Evolutionary conservation across 768 basidiomycete species (phyloP).

Genomic region (Lactarius pseudohatsudake): DNA sequence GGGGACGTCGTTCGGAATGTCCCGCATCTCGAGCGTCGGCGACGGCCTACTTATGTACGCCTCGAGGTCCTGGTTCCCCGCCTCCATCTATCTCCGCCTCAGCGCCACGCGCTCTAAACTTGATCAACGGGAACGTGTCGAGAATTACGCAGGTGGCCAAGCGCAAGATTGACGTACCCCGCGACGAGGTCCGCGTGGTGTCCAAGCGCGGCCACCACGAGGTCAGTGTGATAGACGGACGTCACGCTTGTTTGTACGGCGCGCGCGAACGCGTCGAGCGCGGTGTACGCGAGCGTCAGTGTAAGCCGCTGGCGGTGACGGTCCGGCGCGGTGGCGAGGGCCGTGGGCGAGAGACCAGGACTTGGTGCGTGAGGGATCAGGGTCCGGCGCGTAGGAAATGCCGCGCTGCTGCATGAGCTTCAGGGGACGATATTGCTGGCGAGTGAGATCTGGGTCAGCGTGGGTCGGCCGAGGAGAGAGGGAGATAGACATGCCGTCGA

Average conservation of each 20-base stretch:
- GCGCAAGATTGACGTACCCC: slow-evolving; percentile 57
- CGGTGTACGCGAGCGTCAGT: slow-evolving; percentile 39
- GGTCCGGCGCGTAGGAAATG: slow-evolving; percentile 32
- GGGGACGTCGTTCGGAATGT: neutral
- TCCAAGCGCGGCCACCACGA: slow-evolving; percentile 89
- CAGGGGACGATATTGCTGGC: slow-evolving; percentile 68
- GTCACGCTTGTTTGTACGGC: slow-evolving; percentile 57
- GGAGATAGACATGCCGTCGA: slow-evolving; percentile 66
- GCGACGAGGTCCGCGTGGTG: slow-evolving; percentile 68
- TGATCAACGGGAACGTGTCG: too few species aligned
- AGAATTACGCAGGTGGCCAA: slow-evolving; percentile 47
- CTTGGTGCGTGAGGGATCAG: slow-evolving; percentile 50
- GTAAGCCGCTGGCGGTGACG: slow-evolving; percentile 21
- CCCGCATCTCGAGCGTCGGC: slow-evolving; percentile 1
- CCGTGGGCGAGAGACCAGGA: slow-evolving; percentile 75
- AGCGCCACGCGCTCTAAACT: neutral
- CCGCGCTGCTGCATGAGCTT: slow-evolving; percentile 56
- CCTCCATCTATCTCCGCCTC: slow-evolving; percentile 29
- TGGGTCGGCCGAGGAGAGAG: slow-evolving; percentile 48
- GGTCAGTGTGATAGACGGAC: slow-evolving; percentile 58
- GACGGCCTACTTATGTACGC: slow-evolving; percentile 5
- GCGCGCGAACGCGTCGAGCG: slow-evolving; percentile 45
- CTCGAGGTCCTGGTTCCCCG: slow-evolving; percentile 25
- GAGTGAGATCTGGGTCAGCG: slow-evolving; percentile 43
- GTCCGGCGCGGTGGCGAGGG: slow-evolving; percentile 34